Conservation (phyloP, 306 rosid genomes). For the Medicago lupulina region DNA sequence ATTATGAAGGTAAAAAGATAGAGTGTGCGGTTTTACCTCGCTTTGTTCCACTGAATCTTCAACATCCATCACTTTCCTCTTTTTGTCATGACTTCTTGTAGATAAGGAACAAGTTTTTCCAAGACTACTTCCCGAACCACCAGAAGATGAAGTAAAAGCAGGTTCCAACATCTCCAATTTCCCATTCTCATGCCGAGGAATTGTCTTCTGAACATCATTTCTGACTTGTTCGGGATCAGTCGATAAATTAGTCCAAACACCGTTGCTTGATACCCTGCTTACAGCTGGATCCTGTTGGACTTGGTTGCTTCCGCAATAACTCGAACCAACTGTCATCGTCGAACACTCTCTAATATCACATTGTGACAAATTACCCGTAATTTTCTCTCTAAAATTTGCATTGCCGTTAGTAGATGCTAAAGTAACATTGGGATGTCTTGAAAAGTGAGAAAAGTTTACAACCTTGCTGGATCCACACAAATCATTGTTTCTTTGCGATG, state of each 20-base stretch:
- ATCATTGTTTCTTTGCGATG: slow-evolving; percentile 48
- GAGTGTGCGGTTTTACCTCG: slow-evolving; percentile 57
- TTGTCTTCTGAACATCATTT: slow-evolving; percentile 46
- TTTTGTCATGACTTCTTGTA: slow-evolving; percentile 61
- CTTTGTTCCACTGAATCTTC: slow-evolving; percentile 84
- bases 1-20: slow-evolving; percentile 19
- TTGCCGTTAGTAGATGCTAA: slow-evolving; percentile 44
- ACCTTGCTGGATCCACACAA: slow-evolving; percentile 47
- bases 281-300: slow-evolving; percentile 58
- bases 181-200: slow-evolving; percentile 54
- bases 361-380: slow-evolving; percentile 41
- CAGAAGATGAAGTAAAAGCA: slow-evolving; percentile 72
- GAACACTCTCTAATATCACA: slow-evolving; percentile 69
- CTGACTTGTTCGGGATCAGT: slow-evolving; percentile 48
- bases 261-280: slow-evolving; percentile 62
- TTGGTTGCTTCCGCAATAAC: slow-evolving; percentile 84
- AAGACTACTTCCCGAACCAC: slow-evolving; percentile 81
- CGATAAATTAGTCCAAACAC: slow-evolving; percentile 59
- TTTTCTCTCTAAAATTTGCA: slow-evolving; percentile 47
- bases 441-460: slow-evolving; percentile 54
- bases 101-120: slow-evolving; percentile 67
- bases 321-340: slow-evolving; percentile 71
- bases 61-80: slow-evolving; percentile 69
- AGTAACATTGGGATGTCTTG: slow-evolving; percentile 47
- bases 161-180: slow-evolving; percentile 66